Evolutionary conservation across 305 asterid species (phyloP).

Genomic region (Rubia tinctorum): DNA sequence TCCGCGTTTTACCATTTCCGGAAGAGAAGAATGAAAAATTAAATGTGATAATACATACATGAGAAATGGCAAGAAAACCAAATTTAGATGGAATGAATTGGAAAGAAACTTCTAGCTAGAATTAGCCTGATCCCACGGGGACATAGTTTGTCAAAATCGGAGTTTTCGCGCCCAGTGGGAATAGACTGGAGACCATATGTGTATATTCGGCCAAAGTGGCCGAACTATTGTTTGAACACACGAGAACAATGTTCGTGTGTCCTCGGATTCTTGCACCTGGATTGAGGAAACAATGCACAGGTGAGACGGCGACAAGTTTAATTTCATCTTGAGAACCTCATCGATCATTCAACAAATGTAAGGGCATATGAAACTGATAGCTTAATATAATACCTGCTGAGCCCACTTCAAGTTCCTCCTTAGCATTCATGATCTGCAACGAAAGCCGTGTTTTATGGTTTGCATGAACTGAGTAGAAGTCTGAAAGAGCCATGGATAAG

Average conservation of each 20-base stretch:
- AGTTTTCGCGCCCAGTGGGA: not conserved
- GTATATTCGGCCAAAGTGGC: not conserved
- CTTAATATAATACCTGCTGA: conserved; percentile 26
- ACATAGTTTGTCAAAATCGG: not conserved
- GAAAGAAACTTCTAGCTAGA: not conserved
- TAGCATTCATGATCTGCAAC: conserved; percentile 24
- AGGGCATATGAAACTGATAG: not conserved
- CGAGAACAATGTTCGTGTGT: not conserved
- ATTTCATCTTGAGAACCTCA: not conserved
- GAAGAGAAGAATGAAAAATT: not conserved
- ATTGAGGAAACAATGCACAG: not conserved
- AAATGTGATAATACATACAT: not conserved
- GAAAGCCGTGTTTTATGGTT: conserved; percentile 26
- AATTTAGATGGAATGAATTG: not conserved
- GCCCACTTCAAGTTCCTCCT: conserved; percentile 22
- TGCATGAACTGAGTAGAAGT: conserved; percentile 36
- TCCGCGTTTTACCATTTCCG: not conserved
- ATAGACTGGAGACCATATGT: too few relatives aligned
- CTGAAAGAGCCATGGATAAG: conserved; percentile 45
- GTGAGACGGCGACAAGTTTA: too few relatives aligned
- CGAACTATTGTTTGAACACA: not conserved
- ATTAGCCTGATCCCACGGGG: not conserved
- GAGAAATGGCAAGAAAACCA: not conserved
- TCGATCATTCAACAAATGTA: not conserved
- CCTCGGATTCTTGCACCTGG: not conserved